A percentile compares a stretch with the other conserved stretches of the same genome.
Conservation (phyloP, 176 grass and related monocot genomes). For the Juncus effusus region DNA sequence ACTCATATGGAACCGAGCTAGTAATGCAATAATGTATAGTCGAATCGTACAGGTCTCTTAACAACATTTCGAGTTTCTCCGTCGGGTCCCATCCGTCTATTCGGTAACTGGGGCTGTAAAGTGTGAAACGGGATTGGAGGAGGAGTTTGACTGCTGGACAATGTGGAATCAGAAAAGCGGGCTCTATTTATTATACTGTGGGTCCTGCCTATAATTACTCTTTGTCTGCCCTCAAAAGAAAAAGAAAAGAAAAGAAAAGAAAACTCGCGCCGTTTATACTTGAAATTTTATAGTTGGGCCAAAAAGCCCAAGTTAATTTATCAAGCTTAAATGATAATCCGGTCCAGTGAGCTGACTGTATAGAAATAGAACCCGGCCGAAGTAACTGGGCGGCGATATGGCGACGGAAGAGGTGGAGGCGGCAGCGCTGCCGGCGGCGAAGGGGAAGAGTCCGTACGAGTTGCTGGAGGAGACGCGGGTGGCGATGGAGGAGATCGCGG, state of each 20-base stretch:
- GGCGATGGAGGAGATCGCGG: slow-evolving; percentile 70
- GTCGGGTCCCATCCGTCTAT: not conserved
- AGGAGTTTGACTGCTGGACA: slow-evolving; percentile 22
- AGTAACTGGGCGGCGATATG: slow-evolving; percentile 15
- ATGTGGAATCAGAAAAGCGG: slow-evolving; percentile 3
- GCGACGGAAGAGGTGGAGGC: slow-evolving; percentile 42
- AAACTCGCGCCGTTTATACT: too few species aligned
- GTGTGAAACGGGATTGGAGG: not conserved
- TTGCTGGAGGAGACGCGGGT: slow-evolving; percentile 63
- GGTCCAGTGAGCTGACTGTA: not conserved
- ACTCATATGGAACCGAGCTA: not conserved
- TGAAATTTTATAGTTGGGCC: not conserved
- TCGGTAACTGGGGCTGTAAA: not conserved
- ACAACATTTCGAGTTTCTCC: not conserved
- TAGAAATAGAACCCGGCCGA: not conserved
- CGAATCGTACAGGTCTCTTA: not conserved
- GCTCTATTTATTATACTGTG: slow-evolving; percentile 3
- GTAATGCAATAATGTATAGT: not conserved
- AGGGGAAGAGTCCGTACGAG: slow-evolving; percentile 30
- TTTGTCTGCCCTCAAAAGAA: not conserved
- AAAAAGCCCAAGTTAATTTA: not conserved
- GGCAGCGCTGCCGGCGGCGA: not conserved
- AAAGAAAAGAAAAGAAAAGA: too few species aligned
- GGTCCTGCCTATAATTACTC: not conserved
- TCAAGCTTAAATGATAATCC: slow-evolving; percentile 1